Evolutionary conservation across 1,284 basidiomycete species (phyloP).

Genomic region (Somion occarium): DNA sequence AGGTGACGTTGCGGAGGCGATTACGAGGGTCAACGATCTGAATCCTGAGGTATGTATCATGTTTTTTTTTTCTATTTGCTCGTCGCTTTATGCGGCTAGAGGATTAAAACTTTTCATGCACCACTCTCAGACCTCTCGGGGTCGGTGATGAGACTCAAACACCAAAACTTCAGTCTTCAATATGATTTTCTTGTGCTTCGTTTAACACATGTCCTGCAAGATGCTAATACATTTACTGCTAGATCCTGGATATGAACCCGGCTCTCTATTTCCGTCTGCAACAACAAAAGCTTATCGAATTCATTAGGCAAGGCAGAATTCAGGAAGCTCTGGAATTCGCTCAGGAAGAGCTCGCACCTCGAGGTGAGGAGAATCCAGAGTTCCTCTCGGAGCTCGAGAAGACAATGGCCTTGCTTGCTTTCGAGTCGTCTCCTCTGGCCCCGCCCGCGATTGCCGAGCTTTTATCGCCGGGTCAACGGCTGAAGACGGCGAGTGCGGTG

Average conservation of each 20-base stretch:
- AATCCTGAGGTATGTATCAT: constrained; percentile 85
- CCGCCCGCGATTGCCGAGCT: constrained; percentile 74
- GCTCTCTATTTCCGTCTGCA: constrained; percentile 90
- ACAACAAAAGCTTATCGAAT: constrained; percentile 93
- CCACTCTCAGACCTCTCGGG: constrained; percentile 85
- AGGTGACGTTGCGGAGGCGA: constrained; percentile 93
- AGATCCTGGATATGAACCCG: constrained; percentile 96
- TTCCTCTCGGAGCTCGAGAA: constrained; percentile 90
- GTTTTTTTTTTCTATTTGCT: constrained; percentile 9
- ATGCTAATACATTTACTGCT: constrained; percentile 11
- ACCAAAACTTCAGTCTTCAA: constrained; percentile 91
- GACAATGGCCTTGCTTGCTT: constrained; percentile 94
- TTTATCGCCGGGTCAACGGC: constrained; percentile 80
- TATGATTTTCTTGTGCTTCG: constrained; percentile 51
- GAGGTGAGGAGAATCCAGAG: constrained; percentile 92
- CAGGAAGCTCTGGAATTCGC: constrained; percentile 86
- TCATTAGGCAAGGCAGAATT: constrained; percentile 80
- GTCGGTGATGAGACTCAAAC: constrained; percentile 72
- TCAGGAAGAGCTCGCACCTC: constrained; percentile 88
- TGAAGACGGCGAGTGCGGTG: constrained; percentile 91
- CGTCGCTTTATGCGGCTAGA: constrained; percentile 27
- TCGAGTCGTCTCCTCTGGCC: constrained; percentile 63
- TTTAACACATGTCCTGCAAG: constrained; percentile 14
- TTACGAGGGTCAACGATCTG: constrained; percentile 89
- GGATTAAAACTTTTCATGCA: constrained; percentile 97